Evolutionary conservation across 169 alveolate genomes (phyloP), one percentile per base, ranked within the genome.

Genomic region (Eimeria falciformis): DNA sequence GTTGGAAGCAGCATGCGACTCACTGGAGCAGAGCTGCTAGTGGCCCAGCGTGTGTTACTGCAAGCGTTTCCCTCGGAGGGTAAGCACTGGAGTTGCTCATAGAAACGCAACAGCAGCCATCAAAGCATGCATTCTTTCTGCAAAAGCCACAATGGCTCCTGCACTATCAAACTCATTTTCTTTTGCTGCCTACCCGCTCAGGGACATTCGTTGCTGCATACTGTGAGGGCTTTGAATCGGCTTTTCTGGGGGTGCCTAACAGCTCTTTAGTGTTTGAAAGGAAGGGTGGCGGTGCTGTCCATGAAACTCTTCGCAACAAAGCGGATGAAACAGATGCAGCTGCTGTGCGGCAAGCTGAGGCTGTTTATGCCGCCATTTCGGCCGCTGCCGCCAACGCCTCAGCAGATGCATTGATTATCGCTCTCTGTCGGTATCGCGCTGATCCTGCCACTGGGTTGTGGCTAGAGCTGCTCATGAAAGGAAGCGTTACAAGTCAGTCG

Each of bases 41-140:
- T 89, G 50, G 83, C 37, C 43, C 93, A 89, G 73, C 93, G 93
- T 29, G 53, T 89, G 58, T 17, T 89, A 45, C 55, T 73, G 43
- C 89, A 73, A 58, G 25, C 53, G 69, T 53, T 77, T 33, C 58
- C 93, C 7, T 55, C 71, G 5, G 90, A 65, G 33, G 93, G 93
- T 77, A 75, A 47, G 66, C n/a, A 5, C 53, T 46, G 40, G 40
- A 33, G 40, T 2, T 33, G 40, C 40, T 33, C 40, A 33, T 33
- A 33, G 4, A 33, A 65, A 47, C 9, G 69, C 68, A 77, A 40
- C 68, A 47, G 69, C 47, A 77, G 68, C 12, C 25, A 45, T 11
- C 55, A n/a, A 33, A 33, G 40, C 40, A 33, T 33, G 40, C 40
- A 33, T 33, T 33, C 40, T 33, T 2, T 33, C 40, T 33, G 40